A percentile compares a stretch with the other conserved stretches of the same genome.
Conservation (phyloP, 169 alveolate species). For the Eimeria necatrix region DNA sequence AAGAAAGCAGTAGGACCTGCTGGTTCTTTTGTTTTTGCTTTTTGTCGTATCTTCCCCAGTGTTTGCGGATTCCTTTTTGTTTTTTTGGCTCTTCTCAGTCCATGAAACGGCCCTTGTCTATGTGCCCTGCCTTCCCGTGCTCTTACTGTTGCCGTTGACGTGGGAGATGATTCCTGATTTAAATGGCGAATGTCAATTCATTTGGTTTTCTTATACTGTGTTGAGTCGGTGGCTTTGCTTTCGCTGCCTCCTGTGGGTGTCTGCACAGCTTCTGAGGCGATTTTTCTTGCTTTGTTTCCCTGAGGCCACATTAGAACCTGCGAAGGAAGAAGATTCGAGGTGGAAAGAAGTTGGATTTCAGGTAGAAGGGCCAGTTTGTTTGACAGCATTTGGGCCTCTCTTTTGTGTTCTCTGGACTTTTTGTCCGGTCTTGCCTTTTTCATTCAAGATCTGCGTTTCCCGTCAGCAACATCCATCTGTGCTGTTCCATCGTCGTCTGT, state of each 20-base stretch:
- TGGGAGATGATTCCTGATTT: too few relatives aligned
- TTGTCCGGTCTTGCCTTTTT: too few relatives aligned
- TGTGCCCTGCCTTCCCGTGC: too few relatives aligned
- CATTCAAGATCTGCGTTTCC: not conserved
- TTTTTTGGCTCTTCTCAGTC: not conserved
- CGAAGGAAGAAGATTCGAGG: slow-evolving; percentile 5
- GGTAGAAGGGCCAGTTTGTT: not conserved
- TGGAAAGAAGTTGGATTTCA: slow-evolving; percentile 56
- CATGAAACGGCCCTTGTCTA: not conserved
- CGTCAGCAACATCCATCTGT: not conserved
- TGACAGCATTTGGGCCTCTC: not conserved
- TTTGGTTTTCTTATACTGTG: not conserved
- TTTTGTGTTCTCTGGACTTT: not conserved
- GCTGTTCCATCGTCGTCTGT: not conserved
- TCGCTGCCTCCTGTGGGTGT: not conserved
- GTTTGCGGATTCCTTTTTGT: not conserved
- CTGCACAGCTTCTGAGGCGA: slow-evolving; percentile 20
- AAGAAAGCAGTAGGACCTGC: not conserved
- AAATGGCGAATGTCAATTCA: not conserved
- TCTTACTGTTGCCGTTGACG: not conserved
- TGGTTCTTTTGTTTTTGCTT: not conserved
- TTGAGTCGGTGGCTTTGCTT: not conserved
- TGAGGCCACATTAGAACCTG: not conserved
- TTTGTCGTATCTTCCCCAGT: not conserved
- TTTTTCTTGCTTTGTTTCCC: slow-evolving; percentile 44